phyloP scores from a whole-genome alignment of 2,329 filamentous ascomycete genomes.

The Thielaviopsis musarum region DNA sequence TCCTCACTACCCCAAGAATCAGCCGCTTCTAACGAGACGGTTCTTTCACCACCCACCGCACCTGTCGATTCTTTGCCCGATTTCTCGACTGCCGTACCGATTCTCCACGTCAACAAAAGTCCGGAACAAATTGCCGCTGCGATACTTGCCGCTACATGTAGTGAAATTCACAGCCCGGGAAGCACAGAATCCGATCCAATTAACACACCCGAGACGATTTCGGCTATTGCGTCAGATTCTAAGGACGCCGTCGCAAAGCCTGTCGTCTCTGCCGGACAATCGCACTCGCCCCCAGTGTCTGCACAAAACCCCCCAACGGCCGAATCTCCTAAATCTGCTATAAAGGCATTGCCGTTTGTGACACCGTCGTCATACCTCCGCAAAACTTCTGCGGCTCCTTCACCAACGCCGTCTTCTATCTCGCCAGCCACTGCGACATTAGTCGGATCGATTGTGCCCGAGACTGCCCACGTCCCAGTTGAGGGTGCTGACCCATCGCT shows the following conservation, averaged over 20 bases:
- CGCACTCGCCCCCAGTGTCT: conserved; percentile 12
- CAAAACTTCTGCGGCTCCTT: conserved; percentile 16
- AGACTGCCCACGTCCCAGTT: not conserved
- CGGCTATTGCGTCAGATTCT: not conserved
- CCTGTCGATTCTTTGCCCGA: not conserved
- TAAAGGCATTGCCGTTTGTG: conserved; percentile 35
- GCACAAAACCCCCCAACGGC: conserved; percentile 11
- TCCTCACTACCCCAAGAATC: not conserved
- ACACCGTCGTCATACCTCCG: conserved; percentile 43
- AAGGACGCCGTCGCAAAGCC: not conserved
- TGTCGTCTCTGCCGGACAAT: not conserved
- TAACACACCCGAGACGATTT: not conserved
- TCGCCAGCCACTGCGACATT: conserved; percentile 12
- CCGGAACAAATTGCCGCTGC: conserved; percentile 9
- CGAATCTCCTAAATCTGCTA: not conserved
- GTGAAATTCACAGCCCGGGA: conserved; percentile 5
- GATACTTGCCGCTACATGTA: conserved; percentile 7
- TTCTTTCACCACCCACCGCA: not conserved
- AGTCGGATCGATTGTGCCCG: conserved; percentile 10
- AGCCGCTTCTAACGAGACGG: not conserved
- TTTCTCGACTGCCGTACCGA: not conserved
- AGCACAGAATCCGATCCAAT: not conserved
- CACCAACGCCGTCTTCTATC: conserved; percentile 10
- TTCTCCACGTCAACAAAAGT: not conserved
- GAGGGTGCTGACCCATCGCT: not conserved